Evolutionary conservation across 176 grass and related monocot genomes (phyloP).

Genomic region (Eremochloa ophiuroides): DNA sequence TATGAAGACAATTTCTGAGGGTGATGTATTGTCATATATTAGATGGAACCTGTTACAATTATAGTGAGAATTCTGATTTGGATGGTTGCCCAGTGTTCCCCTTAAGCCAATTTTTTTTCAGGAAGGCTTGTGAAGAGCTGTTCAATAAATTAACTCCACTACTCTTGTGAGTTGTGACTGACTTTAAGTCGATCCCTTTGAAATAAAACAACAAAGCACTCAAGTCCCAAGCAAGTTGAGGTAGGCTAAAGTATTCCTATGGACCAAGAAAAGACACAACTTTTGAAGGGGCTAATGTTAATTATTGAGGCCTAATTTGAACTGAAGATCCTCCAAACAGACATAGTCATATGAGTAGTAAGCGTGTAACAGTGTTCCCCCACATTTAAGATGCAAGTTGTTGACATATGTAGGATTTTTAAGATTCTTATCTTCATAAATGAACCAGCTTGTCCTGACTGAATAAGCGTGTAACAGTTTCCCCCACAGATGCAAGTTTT

Average conservation of each 20-base stretch:
- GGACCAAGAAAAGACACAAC: background rate
- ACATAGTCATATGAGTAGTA: background rate
- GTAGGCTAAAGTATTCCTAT: background rate
- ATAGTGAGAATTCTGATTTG: background rate
- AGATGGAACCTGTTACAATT: background rate
- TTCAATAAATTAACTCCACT: background rate
- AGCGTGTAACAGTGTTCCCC: background rate
- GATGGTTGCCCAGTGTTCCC: background rate
- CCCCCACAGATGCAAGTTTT: background rate
- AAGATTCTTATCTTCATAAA: background rate
- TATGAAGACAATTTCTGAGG: background rate
- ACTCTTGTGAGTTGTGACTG: background rate
- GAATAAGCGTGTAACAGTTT: background rate
- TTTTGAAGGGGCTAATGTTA: background rate
- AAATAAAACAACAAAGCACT: background rate
- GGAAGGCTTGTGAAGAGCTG: background rate
- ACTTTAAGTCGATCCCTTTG: background rate
- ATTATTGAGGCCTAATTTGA: background rate
- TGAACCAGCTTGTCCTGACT: background rate
- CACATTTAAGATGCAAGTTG: background rate
- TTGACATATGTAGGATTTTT: background rate
- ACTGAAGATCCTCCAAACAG: background rate
- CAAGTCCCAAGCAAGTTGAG: background rate
- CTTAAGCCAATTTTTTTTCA: background rate
- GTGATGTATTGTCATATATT: background rate